A percentile compares a stretch with the other conserved stretches of the same genome.
Conservation (phyloP, 1,284 basidiomycete genomes). For the Acaromyces ingoldii region DNA sequence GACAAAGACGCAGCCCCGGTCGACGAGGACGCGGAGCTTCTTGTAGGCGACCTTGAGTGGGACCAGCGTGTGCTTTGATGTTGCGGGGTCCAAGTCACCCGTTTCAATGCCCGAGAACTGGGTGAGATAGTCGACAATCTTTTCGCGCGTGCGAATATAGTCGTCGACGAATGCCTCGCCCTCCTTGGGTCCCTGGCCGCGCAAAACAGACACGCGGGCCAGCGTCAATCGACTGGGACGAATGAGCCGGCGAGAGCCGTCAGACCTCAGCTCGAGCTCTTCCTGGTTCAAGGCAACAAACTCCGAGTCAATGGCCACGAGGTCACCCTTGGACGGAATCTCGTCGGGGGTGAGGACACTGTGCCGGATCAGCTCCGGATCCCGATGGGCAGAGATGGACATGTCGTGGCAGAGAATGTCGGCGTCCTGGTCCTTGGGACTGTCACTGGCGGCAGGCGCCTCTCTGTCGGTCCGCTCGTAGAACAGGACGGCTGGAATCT, state of each 20-base stretch:
- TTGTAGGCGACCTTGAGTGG: constrained; percentile 95
- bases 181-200: constrained; percentile 73
- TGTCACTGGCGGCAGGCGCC: too few relatives aligned
- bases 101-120: constrained; percentile 86
- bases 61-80: constrained; percentile 81
- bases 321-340: constrained; percentile 74
- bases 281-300: constrained; percentile 96
- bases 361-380: constrained; percentile 70
- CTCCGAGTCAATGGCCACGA: constrained; percentile 94
- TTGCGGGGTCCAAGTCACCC: constrained; percentile 81
- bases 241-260: constrained; percentile 87
- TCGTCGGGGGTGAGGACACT: constrained; percentile 69
- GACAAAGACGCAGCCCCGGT: constrained; percentile 91
- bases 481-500: constrained; percentile 85
- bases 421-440: constrained; percentile 51
- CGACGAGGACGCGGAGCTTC: constrained; percentile 88
- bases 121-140: constrained; percentile 91
- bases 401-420: constrained; percentile 75
- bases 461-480: constrained; percentile 70
- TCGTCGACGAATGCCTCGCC: constrained; percentile 94
- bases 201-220: constrained; percentile 87
- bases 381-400: constrained; percentile 65
- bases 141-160: constrained; percentile 90
- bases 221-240: constrained; percentile 84
- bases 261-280: constrained; percentile 88